Conservation (phyloP, 2,329 filamentous ascomycete genomes). For the Fusarium globosum region DNA sequence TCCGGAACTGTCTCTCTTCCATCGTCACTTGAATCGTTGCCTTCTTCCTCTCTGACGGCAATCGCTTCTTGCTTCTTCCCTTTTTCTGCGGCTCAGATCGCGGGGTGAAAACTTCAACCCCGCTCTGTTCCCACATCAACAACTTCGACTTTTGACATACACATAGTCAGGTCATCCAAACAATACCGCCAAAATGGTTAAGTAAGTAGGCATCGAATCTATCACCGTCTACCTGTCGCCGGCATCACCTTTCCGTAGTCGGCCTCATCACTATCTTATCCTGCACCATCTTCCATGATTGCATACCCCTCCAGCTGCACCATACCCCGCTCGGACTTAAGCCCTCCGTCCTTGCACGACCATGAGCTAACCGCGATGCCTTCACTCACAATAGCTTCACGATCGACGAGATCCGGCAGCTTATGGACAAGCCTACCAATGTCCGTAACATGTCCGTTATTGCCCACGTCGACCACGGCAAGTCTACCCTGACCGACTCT, state of each 20-base stretch:
- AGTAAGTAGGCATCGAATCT: slow-evolving; percentile 74
- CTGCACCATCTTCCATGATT: not conserved
- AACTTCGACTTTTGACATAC: slow-evolving; percentile 50
- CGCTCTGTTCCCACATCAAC: slow-evolving; percentile 55
- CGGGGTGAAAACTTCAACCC: slow-evolving; percentile 58
- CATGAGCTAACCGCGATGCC: slow-evolving; percentile 61
- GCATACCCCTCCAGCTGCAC: slow-evolving; percentile 12
- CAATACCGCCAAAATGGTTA: slow-evolving; percentile 98
- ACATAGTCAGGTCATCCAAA: slow-evolving; percentile 56
- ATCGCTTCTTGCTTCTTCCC: slow-evolving; percentile 45
- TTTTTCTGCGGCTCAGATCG: slow-evolving; percentile 47
- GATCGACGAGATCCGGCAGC: slow-evolving; percentile 86
- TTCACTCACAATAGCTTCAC: slow-evolving; percentile 80
- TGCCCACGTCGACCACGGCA: slow-evolving; percentile 99
- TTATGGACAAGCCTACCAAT: slow-evolving; percentile 84
- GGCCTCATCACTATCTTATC: slow-evolving; percentile 6
- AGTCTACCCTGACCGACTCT: slow-evolving; percentile 99
- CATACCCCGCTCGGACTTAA: slow-evolving; percentile 57
- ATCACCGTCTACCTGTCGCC: not conserved
- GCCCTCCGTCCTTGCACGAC: slow-evolving; percentile 30
- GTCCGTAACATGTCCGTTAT: slow-evolving; percentile 99
- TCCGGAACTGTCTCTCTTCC: slow-evolving; percentile 53
- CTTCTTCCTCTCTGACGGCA: slow-evolving; percentile 36
- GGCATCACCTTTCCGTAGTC: not conserved
- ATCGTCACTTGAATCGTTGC: slow-evolving; percentile 49